These are phyloP conservation scores for Alternaria arborescens DNA, from an alignment of 2,329 filamentous ascomycete species.

Conservation along the genomic window DNA sequence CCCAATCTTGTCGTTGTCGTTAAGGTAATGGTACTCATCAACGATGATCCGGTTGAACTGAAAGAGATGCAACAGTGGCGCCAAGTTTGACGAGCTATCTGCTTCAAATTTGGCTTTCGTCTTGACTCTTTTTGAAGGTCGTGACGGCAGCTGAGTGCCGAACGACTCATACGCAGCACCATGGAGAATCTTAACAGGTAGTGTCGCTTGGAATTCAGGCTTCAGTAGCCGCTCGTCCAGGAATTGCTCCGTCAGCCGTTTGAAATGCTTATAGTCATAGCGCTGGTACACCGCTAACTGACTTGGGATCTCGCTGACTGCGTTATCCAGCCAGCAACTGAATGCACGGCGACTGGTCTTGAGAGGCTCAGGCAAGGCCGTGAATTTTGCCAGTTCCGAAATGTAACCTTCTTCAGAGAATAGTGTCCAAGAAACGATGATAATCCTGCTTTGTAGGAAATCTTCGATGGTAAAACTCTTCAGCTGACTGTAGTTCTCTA, in stretches of 20 bases:
- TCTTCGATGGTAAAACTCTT: constrained; percentile 53
- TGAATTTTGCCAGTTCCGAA: constrained; percentile 58
- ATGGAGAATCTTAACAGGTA: constrained; percentile 52
- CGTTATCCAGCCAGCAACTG: constrained; percentile 62
- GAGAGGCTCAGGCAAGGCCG: constrained; percentile 54
- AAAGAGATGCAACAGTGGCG: constrained; percentile 65
- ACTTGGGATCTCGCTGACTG: constrained; percentile 52
- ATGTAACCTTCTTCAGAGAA: constrained; percentile 61
- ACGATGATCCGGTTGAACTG: constrained; percentile 67
- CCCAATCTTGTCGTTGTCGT: constrained; percentile 45
- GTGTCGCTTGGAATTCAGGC: constrained; percentile 48
- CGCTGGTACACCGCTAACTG: constrained; percentile 52
- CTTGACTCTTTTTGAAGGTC: constrained; percentile 14
- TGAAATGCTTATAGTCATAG: constrained; percentile 43
- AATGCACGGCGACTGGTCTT: constrained; percentile 58
- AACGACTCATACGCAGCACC: constrained; percentile 45
- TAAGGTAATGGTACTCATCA: constrained; percentile 70
- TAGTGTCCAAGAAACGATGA: constrained; percentile 64
- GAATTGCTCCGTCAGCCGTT: constrained; percentile 27
- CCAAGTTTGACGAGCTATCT: background rate
- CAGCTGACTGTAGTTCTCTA: constrained; percentile 54
- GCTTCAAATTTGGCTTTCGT: background rate
- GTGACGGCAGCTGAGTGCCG: constrained; percentile 10
- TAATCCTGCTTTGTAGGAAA: constrained; percentile 59
- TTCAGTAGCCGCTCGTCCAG: constrained; percentile 40